Percentiles rank a stretch among this genome's conserved stretches.
Conservation (phyloP, 805 yeast species). For the Vanderwaltozyma tropicalis region DNA sequence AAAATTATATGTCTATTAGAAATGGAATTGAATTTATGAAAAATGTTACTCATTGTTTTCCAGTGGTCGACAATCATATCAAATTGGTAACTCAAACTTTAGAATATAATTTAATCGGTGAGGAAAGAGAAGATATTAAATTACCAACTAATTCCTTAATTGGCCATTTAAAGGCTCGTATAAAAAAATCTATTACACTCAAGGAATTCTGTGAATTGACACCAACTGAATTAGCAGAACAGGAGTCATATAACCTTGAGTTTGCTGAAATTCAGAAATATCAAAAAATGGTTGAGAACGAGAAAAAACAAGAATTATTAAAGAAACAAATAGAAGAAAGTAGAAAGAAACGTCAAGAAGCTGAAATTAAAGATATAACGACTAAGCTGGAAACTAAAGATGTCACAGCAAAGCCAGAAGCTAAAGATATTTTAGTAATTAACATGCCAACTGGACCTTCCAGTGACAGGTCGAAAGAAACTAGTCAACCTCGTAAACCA, state of each 20-base stretch:
- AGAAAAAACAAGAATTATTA: slow-evolving; percentile 17
- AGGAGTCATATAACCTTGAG: slow-evolving; percentile 8
- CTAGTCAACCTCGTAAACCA: not conserved
- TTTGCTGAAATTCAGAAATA: slow-evolving; percentile 14
- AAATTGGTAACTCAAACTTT: slow-evolving; percentile 39
- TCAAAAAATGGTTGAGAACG: slow-evolving; percentile 12
- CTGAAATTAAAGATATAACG: slow-evolving; percentile 3
- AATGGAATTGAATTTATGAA: slow-evolving; percentile 73
- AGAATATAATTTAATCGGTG: slow-evolving; percentile 38
- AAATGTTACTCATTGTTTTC: slow-evolving; percentile 51
- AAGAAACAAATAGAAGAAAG: slow-evolving; percentile 14
- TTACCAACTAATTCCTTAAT: slow-evolving; percentile 63
- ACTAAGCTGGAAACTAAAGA: too few relatives aligned
- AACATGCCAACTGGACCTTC: slow-evolving; percentile 3
- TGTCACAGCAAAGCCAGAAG: too few relatives aligned
- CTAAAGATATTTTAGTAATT: too few relatives aligned
- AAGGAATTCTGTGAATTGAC: slow-evolving; percentile 47
- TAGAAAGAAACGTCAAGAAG: slow-evolving; percentile 6
- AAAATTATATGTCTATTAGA: slow-evolving; percentile 67
- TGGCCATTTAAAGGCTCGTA: slow-evolving; percentile 52
- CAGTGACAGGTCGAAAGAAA: not conserved
- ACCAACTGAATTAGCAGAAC: slow-evolving; percentile 11
- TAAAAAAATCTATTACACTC: slow-evolving; percentile 38
- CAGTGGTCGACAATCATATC: slow-evolving; percentile 59
- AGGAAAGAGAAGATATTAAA: slow-evolving; percentile 69